Evolutionary conservation across 2,329 filamentous ascomycete genomes (phyloP), one percentile per base, ranked within the genome.

Genomic region (Apiospora saccharicola): DNA sequence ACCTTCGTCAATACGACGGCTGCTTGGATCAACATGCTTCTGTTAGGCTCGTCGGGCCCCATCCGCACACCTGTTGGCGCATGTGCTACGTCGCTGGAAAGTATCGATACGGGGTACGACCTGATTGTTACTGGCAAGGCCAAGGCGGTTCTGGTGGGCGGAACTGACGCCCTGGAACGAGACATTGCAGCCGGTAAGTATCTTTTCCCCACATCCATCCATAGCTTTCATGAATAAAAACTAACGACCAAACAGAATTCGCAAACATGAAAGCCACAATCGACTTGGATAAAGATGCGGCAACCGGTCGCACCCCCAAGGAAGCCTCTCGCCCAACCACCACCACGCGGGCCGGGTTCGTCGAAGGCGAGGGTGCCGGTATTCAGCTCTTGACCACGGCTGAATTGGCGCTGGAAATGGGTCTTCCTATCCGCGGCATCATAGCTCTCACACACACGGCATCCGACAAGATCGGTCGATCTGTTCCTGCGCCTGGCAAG

Each of bases 21-120:
- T 1, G 82, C 83, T 0, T 84, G 82, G 82, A 72, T 82, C n/a
- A 84, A 85, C 69, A 84, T 85, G 82, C 79, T 85, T 14, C 77
- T 84, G n/a, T 75, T 82, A n/a, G 75, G 74, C 3, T 75, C 80
- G 0, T 73, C 79, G 0, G 83, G 83, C 0, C 81, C 83, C 0
- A 82, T 79, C 26, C 75, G 75, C 5, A 81, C 83, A 0, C 82
- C 82, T 1, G 79, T 81, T 0, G 82, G 82, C 0, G 79, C 82
- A 1, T 85, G 82, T 43, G 82, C 83, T 0, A 85, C 82, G 0
- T 75, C 77, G 0, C 47, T 85, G 2, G 82, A 84, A 73, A 79
- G 79, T 0, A 71, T 84, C 0, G 81, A 85, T 47, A 77, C 75
- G 10, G 83, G 77, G 4, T 79, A 72, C 71, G 82, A 84, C 13